Conservation (phyloP, 2,329 filamentous ascomycete species). For the Alternaria arborescens region DNA sequence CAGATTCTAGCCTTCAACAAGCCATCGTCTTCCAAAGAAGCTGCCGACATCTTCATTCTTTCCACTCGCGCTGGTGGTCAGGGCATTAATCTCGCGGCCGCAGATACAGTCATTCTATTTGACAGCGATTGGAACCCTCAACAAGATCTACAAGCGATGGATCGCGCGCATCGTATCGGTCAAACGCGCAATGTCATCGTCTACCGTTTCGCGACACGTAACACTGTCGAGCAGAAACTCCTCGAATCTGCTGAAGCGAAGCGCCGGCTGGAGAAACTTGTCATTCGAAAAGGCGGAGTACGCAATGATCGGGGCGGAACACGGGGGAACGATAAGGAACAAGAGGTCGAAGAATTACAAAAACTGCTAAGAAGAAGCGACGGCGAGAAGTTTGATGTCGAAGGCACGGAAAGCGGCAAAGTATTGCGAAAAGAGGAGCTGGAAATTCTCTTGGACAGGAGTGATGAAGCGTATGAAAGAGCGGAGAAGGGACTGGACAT, state of each 20-base stretch:
- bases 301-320: conserved; percentile 69
- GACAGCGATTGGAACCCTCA: conserved; percentile 96
- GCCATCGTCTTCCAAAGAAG: conserved; percentile 34
- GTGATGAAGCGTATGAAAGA: conserved; percentile 70
- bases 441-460: conserved; percentile 78
- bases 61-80: conserved; percentile 92
- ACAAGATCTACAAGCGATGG: conserved; percentile 95
- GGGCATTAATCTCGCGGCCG: conserved; percentile 90
- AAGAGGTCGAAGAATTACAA: conserved; percentile 59
- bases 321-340: conserved; percentile 46
- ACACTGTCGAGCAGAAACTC: conserved; percentile 88
- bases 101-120: conserved; percentile 92
- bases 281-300: conserved; percentile 85
- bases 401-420: conserved; percentile 65
- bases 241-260: conserved; percentile 91
- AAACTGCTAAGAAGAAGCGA: conserved; percentile 67
- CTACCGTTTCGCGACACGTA: conserved; percentile 91
- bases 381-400: conserved; percentile 68
- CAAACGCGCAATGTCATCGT: conserved; percentile 92
- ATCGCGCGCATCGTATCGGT: conserved; percentile 92
- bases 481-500: conserved; percentile 82
- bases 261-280: conserved; percentile 87
- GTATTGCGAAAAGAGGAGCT: conserved; percentile 81
- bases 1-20: conserved; percentile 62
- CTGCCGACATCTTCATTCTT: conserved; percentile 78